Conservation (phyloP, 2,329 filamentous ascomycete species). For the Fusarium nodosum region DNA sequence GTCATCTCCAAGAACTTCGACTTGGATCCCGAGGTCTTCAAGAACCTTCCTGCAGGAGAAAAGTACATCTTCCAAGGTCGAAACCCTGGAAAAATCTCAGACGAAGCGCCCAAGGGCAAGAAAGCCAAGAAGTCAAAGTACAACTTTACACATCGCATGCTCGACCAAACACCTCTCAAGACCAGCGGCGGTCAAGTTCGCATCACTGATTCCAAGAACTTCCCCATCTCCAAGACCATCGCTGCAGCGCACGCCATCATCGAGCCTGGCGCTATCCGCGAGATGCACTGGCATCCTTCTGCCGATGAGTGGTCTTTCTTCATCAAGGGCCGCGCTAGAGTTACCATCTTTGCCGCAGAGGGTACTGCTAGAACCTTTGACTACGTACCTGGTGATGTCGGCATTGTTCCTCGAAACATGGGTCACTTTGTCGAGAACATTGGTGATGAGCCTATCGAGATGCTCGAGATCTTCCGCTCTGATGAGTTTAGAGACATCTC, state of each 20-base stretch:
- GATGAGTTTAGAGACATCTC: conserved; percentile 80
- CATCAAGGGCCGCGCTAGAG: conserved; percentile 76
- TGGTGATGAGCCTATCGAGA: conserved; percentile 80
- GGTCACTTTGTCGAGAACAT: conserved; percentile 88
- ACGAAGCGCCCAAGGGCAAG: conserved; percentile 73
- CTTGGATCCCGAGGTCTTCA: conserved; percentile 77
- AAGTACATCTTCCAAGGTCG: conserved; percentile 85
- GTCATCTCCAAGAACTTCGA: conserved; percentile 83
- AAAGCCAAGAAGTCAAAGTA: conserved; percentile 75
- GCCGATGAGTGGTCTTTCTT: conserved; percentile 88
- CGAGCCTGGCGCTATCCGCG: conserved; percentile 77
- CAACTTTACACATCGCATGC: conserved; percentile 79
- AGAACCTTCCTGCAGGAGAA: conserved; percentile 73
- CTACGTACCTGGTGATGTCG: conserved; percentile 80
- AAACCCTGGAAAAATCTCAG: conserved; percentile 72
- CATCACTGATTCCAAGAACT: conserved; percentile 82
- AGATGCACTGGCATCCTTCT: conserved; percentile 87
- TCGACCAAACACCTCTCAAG: conserved; percentile 75
- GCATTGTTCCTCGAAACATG: conserved; percentile 82
- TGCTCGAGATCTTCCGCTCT: conserved; percentile 80
- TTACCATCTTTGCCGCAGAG: conserved; percentile 80
- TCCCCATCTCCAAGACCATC: conserved; percentile 79
- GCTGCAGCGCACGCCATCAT: conserved; percentile 80
- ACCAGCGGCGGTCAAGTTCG: conserved; percentile 75
- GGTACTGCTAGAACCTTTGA: conserved; percentile 80